phyloP scores from a whole-genome alignment of 2,329 filamentous ascomycete genomes.

The Fusarium phyllophilum region DNA sequence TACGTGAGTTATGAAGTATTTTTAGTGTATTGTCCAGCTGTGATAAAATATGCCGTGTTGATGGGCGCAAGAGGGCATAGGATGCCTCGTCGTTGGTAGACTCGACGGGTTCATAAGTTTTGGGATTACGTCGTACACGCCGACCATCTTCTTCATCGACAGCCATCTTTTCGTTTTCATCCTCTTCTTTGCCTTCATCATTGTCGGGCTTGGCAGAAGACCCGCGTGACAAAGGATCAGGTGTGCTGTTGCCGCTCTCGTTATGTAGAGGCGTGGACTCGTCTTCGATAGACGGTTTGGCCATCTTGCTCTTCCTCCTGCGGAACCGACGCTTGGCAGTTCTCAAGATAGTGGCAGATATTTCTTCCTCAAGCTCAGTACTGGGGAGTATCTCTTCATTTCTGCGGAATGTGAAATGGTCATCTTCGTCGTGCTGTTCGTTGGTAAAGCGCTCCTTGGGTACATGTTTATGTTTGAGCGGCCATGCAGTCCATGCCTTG shows the following conservation, averaged over 20 bases:
- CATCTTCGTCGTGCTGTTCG: slow-evolving; percentile 57
- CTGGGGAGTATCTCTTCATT: slow-evolving; percentile 61
- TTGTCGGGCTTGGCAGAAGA: slow-evolving; percentile 28
- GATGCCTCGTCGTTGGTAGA: slow-evolving; percentile 78
- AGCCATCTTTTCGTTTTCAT: slow-evolving; percentile 28
- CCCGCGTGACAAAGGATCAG: slow-evolving; percentile 22
- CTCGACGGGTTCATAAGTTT: slow-evolving; percentile 61
- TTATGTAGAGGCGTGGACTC: slow-evolving; percentile 3
- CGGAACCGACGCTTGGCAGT: slow-evolving; percentile 73
- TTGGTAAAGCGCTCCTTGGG: slow-evolving; percentile 66
- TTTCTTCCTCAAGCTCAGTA: slow-evolving; percentile 72
- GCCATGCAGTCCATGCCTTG: slow-evolving; percentile 86
- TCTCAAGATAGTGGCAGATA: slow-evolving; percentile 73
- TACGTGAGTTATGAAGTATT: slow-evolving; percentile 74
- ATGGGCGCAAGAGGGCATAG: slow-evolving; percentile 71
- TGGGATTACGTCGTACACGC: not conserved
- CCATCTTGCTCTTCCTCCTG: slow-evolving; percentile 37
- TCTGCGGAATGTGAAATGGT: slow-evolving; percentile 62
- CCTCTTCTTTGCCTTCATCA: slow-evolving; percentile 34
- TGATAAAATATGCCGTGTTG: slow-evolving; percentile 74
- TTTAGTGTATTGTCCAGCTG: slow-evolving; percentile 76
- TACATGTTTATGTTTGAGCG: slow-evolving; percentile 70
- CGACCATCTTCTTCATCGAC: slow-evolving; percentile 1
- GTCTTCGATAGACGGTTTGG: slow-evolving; percentile 38
- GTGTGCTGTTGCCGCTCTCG: slow-evolving; percentile 18